Evolutionary conservation across 257 asterid species (phyloP), one percentile per base, ranked within the genome.

Genomic region (Solanum chmielewskii): DNA sequence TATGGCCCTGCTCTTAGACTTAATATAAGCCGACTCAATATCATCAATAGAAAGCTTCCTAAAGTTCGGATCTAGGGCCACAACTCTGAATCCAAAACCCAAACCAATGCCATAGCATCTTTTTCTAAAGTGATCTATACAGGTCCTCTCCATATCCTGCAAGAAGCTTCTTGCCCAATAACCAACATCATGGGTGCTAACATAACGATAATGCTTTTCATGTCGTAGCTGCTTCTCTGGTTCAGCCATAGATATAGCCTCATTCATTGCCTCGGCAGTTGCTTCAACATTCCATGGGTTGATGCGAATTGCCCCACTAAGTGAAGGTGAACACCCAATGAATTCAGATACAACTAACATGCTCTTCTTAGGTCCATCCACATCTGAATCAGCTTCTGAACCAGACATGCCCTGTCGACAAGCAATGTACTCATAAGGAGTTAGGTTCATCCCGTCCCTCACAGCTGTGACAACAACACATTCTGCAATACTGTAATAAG

Each of bases 391-490:
- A 68, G 91, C 86, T 83, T 89, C 96, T 31, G 90, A 92, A 62
- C 92, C 90, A 85, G 94, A 84, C 75, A 93, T 82, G 33, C 98
- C 98, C 91, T 96, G 93, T 88, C 98, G 90, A 87, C 98, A 94
- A 62, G 92, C 97, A 86, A 94, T 92, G 92, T 96, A 96, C 87
- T 96, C 98, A 37, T 96, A 96, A 62, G 98, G 98, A 69, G 95
- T 94, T 88, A 96, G 91, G 91, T 96, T 96, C 98, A 96, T 93
- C 90, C 98, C 98, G 87, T 96, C 98, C 87, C 98, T 86, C 81
- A 96, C 98, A 7, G 98, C 97, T 37, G 98, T 94, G 82, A 95
- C 98, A 82, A 93, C 98, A 75, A 94, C 96, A 89, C 98, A 96
- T 88, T 96, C 98, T 86, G 98, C 98, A 66, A 94, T 90, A 44